phyloP scores from a whole-genome alignment of 495 filamentous ascomycete species.

The Lasiosphaeris hirsuta region DNA sequence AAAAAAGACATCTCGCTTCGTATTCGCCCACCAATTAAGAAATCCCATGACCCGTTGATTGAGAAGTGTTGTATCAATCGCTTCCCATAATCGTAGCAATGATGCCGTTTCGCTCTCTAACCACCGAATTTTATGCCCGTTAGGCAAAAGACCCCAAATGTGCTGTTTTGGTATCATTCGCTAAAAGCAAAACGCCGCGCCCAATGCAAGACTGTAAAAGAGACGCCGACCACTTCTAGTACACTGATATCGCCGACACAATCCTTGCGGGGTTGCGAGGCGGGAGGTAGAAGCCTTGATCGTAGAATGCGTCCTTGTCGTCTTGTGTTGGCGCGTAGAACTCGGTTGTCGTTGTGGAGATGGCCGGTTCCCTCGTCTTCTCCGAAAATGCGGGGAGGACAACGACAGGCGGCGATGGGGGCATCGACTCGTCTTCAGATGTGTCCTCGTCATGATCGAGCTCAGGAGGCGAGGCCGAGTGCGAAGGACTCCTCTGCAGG shows the following conservation, averaged over 20 bases:
- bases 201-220: slow-evolving; percentile 12
- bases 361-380: slow-evolving; percentile 50
- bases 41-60: slow-evolving; percentile 1
- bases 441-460: slow-evolving; percentile 69
- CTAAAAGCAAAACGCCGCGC: slow-evolving; percentile 26
- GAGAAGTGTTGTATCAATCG: background rate
- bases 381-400: slow-evolving; percentile 65
- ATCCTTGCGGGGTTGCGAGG: slow-evolving; percentile 42
- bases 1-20: background rate
- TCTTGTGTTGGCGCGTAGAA: slow-evolving; percentile 20
- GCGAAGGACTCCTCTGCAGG: slow-evolving; percentile 70
- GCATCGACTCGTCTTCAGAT: slow-evolving; percentile 66
- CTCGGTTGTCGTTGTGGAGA: slow-evolving; percentile 14
- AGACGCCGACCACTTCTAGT: slow-evolving; percentile 27
- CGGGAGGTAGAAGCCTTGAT: slow-evolving; percentile 59
- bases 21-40: background rate
- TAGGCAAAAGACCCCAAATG: background rate
- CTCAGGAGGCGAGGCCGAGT: slow-evolving; percentile 69
- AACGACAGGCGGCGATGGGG: slow-evolving; percentile 75
- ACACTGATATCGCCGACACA: slow-evolving; percentile 49
- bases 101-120: slow-evolving; percentile 1
- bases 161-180: slow-evolving; percentile 16
- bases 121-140: slow-evolving; percentile 5
- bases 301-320: slow-evolving; percentile 53
- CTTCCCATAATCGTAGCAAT: slow-evolving; percentile 5